These are phyloP conservation scores for Termitomyces sp. DNA, from an alignment of 1,284 basidiomycete genomes.

Conservation along the genomic window DNA sequence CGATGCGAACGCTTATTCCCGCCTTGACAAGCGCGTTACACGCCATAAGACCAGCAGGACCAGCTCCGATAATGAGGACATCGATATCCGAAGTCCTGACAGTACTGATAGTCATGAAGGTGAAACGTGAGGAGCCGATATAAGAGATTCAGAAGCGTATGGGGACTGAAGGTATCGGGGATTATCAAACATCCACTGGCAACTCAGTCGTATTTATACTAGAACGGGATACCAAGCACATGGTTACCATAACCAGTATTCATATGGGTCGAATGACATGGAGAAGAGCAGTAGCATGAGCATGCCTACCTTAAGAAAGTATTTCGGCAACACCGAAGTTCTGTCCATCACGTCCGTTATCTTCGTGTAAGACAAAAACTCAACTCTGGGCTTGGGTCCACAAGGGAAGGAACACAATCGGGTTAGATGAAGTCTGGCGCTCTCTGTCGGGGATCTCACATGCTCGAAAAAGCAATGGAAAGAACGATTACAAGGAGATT, in stretches of 20 bases:
- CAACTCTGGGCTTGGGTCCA: too few relatives aligned
- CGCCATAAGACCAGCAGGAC: slow-evolving; percentile 51
- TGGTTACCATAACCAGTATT: background rate
- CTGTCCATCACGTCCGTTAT: background rate
- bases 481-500: background rate
- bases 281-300: background rate
- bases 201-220: background rate
- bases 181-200: too few relatives aligned
- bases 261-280: background rate
- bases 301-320: slow-evolving; percentile 4
- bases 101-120: slow-evolving; percentile 21
- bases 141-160: background rate
- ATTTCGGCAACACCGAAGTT: slow-evolving; percentile 7
- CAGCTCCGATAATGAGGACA: slow-evolving; percentile 48
- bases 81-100: slow-evolving; percentile 38
- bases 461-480: slow-evolving; percentile 1
- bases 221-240: background rate
- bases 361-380: too few relatives aligned
- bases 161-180: too few relatives aligned
- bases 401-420: background rate
- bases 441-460: too few relatives aligned
- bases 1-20: slow-evolving; percentile 56
- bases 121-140: background rate
- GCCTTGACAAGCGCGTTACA: slow-evolving; percentile 57
- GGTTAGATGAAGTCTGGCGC: background rate